A percentile compares a stretch with the other conserved stretches of the same genome.
These are phyloP conservation scores for Vaccinium myrtillus DNA, from an alignment of 148 eudicot genomes.

Conservation along the genomic window DNA sequence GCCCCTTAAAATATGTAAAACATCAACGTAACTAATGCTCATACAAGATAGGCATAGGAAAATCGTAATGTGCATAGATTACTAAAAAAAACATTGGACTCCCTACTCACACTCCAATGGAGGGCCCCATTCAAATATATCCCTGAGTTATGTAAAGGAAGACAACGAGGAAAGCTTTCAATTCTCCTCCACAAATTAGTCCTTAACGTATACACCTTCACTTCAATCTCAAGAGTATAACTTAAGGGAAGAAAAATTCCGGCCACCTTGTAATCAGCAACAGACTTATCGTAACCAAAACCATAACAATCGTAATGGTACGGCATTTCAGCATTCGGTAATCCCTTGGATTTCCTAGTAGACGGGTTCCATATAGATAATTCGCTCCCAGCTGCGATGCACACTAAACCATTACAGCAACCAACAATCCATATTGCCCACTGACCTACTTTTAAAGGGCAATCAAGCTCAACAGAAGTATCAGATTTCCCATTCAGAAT, in stretches of 20 bases:
- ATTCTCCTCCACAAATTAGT: conserved; percentile 27
- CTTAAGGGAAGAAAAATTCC: background rate
- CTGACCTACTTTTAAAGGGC: background rate
- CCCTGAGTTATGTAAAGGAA: conserved; percentile 6
- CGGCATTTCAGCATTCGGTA: background rate
- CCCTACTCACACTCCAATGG: conserved; percentile 24
- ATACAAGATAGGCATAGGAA: too few relatives aligned
- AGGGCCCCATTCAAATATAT: conserved; percentile 28
- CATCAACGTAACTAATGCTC: too few relatives aligned
- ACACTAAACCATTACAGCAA: conserved; percentile 31
- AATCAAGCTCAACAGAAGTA: background rate
- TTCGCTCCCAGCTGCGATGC: conserved; percentile 13
- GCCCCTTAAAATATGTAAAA: too few relatives aligned
- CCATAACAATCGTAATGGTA: background rate
- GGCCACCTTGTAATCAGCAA: background rate
- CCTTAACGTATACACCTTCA: conserved; percentile 29
- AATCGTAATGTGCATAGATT: too few relatives aligned
- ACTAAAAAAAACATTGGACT: background rate
- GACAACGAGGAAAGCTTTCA: conserved; percentile 16
- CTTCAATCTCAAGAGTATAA: background rate
- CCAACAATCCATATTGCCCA: background rate
- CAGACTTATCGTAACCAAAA: background rate
- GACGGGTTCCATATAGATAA: conserved; percentile 8
- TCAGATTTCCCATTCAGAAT: background rate
- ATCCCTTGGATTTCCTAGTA: conserved; percentile 14